Base-by-base conservation (phyloP, 2,329 filamentous ascomycete genomes). In the Microdochium trichocladiopsis region DNA sequence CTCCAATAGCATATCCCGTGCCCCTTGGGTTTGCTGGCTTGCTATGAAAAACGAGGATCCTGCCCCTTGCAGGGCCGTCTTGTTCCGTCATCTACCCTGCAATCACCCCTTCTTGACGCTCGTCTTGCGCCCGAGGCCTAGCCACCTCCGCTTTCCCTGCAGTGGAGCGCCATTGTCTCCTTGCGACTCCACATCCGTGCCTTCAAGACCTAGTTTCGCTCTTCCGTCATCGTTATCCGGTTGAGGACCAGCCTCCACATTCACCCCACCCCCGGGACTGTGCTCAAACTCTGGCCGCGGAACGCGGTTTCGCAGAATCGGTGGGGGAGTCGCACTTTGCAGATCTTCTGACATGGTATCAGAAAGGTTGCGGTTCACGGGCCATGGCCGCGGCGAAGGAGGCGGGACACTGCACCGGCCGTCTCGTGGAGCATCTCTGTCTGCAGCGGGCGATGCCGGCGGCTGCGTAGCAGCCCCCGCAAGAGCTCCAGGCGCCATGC, bases 321-420 rank as follows among this genome's bases (percentile, higher is more conserved):
- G 79, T 4, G 79, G 79, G 2, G 79, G 79, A 8, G 79, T 83
- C 0, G 77, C 75, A 25, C 79, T 74, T 1, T 68, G 63, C 3
- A 71, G 62, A 10, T 78, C 75, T 3, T 77, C 74, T 74, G 73
- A 0, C 58, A 50, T 64, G 67, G 6, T 64, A 64, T 69, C 67
- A 75, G 9, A 67, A 73, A 9, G 67, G 73, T 56, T 33, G 71
- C 60, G 6, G 41, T 45, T 45, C 14, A 45, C 18, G 22, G 50
- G 55, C 63, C 65, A 67, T 2, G 63, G 63, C 57, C 54, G 56
- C 2, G 58, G 57, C 18, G 58, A 51, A 18, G 65, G 62, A 1
- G 64, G 63, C 2, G 65, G 65, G 12, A 66, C 63, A 49, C 61
- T 67, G 37, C 51, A 61, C 47, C 63, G 55, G 22, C 61, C 63